Conservation (phyloP, 305 asterid species). For the Andrographis paniculata region DNA sequence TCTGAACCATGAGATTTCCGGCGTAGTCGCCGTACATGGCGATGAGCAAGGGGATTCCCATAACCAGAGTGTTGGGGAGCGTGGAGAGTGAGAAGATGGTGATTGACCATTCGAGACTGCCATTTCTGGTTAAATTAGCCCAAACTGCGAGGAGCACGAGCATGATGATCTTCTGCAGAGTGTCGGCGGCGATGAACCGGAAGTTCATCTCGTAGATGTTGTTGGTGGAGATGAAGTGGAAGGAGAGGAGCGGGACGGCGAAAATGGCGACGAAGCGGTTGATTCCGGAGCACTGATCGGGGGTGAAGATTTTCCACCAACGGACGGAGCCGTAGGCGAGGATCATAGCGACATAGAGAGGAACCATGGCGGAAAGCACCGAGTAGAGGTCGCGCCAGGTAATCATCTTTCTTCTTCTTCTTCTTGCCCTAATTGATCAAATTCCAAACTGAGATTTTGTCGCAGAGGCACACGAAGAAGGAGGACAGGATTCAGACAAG, state of each 20-base stretch:
- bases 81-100: slow-evolving; percentile 84
- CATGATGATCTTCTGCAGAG: slow-evolving; percentile 79
- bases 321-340: slow-evolving; percentile 92
- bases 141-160: slow-evolving; percentile 46
- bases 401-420: too few relatives aligned
- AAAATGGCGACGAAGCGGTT: slow-evolving; percentile 89
- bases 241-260: slow-evolving; percentile 89
- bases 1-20: slow-evolving; percentile 78
- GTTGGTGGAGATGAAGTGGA: slow-evolving; percentile 78
- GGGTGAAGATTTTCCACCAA: too few relatives aligned
- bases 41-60: slow-evolving; percentile 82
- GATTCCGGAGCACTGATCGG: slow-evolving; percentile 97
- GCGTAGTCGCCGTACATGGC: slow-evolving; percentile 79
- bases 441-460: too few relatives aligned
- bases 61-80: slow-evolving; percentile 83
- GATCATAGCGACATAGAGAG: slow-evolving; percentile 91
- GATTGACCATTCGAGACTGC: slow-evolving; percentile 88
- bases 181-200: slow-evolving; percentile 90
- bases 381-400: slow-evolving; percentile 69
- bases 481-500: not conserved
- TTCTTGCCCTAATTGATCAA: too few relatives aligned
- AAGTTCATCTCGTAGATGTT: slow-evolving; percentile 80
- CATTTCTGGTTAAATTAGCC: slow-evolving; percentile 64
- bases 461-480: not conserved
- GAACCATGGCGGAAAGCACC: slow-evolving; percentile 76